Evolutionary conservation across 345 rosid species (phyloP).

Genomic region (Anastatica hierochuntica): DNA sequence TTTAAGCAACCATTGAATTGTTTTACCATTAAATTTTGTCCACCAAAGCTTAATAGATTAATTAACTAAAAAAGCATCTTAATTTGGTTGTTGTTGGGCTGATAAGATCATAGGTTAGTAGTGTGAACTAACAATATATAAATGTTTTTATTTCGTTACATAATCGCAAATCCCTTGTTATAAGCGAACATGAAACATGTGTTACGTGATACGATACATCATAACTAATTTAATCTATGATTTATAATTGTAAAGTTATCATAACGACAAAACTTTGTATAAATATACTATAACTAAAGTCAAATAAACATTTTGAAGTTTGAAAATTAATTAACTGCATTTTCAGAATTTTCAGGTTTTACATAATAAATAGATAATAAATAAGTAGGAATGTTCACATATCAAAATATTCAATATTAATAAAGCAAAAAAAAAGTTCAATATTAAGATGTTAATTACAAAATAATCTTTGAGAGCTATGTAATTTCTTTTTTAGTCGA

Average conservation of each 20-base stretch:
- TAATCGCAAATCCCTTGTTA: neutral
- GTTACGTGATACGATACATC: conserved; percentile 12
- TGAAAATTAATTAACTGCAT: too few species aligned
- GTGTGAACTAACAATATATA: conserved; percentile 21
- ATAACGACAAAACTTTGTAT: neutral
- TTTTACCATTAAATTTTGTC: conserved; percentile 8
- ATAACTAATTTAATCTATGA: conserved; percentile 18
- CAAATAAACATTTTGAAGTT: neutral
- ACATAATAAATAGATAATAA: too few species aligned
- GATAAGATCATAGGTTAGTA: conserved; percentile 25
- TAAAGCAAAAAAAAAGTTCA: too few species aligned
- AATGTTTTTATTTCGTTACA: neutral
- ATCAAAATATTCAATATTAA: too few species aligned
- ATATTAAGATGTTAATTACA: too few species aligned
- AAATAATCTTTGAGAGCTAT: too few species aligned
- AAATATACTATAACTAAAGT: neutral
- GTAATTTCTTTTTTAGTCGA: too few species aligned
- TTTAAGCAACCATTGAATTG: conserved; percentile 27
- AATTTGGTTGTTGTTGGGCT: conserved; percentile 13
- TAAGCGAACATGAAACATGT: conserved; percentile 15
- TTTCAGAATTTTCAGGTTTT: too few species aligned
- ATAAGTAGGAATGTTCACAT: too few species aligned
- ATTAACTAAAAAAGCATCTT: conserved; percentile 6
- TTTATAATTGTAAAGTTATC: neutral
- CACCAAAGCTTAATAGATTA: conserved; percentile 15